A percentile compares a stretch with the other conserved stretches of the same genome.
Evolutionary conservation across 2,329 filamentous ascomycete species (phyloP).

Genomic region (Colletotrichum sojae): DNA sequence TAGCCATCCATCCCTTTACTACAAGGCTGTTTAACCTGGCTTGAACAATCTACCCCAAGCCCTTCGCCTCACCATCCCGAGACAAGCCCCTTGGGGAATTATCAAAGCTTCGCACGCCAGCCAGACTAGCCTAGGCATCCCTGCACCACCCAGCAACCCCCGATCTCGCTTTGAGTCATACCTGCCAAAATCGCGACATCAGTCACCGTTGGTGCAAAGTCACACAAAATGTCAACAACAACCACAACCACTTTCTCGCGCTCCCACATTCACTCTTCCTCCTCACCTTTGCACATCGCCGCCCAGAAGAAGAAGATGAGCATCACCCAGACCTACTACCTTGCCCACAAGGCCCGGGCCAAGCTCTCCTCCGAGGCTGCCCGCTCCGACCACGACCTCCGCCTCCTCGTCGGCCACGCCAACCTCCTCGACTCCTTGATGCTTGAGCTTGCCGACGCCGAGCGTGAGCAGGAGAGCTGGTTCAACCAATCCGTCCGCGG

Average conservation of each 20-base stretch:
- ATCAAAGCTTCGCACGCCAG: constrained; percentile 37
- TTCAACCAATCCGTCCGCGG: constrained; percentile 96
- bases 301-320: constrained; percentile 83
- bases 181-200: constrained; percentile 40
- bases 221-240: constrained; percentile 50
- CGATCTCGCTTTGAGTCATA: constrained; percentile 42
- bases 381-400: constrained; percentile 92
- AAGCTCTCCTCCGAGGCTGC: constrained; percentile 96
- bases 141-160: constrained; percentile 30
- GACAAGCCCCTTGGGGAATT: constrained; percentile 17
- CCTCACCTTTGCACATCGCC: constrained; percentile 56
- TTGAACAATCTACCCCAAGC: neutral
- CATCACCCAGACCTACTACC: constrained; percentile 98
- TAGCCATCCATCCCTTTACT: constrained; percentile 6
- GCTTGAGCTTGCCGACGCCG: constrained; percentile 91
- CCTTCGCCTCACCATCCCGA: constrained; percentile 8
- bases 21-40: constrained; percentile 1
- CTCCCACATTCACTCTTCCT: constrained; percentile 51
- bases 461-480: constrained; percentile 96
- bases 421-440: constrained; percentile 98
- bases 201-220: constrained; percentile 38
- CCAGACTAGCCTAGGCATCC: constrained; percentile 38
- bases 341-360: constrained; percentile 94
- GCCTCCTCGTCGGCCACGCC: constrained; percentile 95
- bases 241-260: constrained; percentile 41